A percentile compares a stretch with the other conserved stretches of the same genome.
phyloP scores from a whole-genome alignment of 352 stramenopile species.

The Detonula confervacea region DNA sequence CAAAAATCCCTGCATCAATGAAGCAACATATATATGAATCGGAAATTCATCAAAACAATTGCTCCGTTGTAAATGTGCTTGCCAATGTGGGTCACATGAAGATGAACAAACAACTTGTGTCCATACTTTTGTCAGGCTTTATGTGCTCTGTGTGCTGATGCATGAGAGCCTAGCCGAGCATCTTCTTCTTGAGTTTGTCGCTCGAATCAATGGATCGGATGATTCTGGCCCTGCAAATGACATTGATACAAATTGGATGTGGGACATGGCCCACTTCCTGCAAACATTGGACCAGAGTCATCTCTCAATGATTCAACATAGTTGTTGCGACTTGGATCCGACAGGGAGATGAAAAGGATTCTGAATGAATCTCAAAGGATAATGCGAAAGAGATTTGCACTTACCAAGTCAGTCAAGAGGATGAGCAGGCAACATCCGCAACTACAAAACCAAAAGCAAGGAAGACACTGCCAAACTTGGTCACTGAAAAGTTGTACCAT shows the following conservation, averaged over 20 bases:
- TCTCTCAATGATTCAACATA: slow-evolving; percentile 2
- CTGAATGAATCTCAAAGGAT: slow-evolving; percentile 1
- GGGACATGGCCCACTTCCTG: slow-evolving; percentile 1
- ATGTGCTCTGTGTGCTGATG: slow-evolving; percentile 14
- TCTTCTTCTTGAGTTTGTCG: slow-evolving; percentile 16
- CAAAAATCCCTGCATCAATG: slow-evolving; percentile 35
- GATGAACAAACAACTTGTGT: slow-evolving; percentile 25
- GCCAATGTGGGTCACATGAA: slow-evolving; percentile 31
- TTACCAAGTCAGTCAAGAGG: too few relatives aligned
- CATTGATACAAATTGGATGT: background rate
- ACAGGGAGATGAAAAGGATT: slow-evolving; percentile 6
- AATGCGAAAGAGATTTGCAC: background rate
- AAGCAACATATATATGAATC: slow-evolving; percentile 27
- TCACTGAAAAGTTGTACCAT: too few relatives aligned
- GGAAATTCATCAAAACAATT: slow-evolving; percentile 12
- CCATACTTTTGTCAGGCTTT: slow-evolving; percentile 16
- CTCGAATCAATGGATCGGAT: background rate
- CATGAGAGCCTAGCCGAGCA: slow-evolving; percentile 32
- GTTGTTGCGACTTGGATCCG: background rate
- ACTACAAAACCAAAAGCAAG: background rate
- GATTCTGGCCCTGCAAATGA: background rate
- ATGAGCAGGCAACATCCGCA: background rate
- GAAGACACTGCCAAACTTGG: background rate
- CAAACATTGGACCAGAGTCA: slow-evolving; percentile 9
- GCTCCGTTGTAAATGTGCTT: slow-evolving; percentile 28